Evolutionary conservation across 352 stramenopile genomes (phyloP), one percentile per base, ranked within the genome.

Genomic region (Achlya hypogyna): DNA sequence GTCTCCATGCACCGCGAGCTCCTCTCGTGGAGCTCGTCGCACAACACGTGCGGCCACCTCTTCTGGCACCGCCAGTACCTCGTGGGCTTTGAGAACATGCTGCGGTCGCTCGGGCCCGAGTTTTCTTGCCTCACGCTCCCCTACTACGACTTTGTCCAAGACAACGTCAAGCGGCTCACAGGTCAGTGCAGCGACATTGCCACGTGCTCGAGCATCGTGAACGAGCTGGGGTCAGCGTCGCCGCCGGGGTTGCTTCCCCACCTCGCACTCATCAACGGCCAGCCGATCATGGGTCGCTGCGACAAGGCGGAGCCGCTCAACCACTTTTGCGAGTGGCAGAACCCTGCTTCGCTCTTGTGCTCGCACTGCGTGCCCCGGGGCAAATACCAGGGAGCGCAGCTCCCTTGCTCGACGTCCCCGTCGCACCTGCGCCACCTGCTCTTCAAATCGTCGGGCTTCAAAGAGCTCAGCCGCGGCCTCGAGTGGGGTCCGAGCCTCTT

Each of bases 21-120:
- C 4, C 35, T 73, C 23, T 82, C 76, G 1, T 77, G 77, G 27
- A 69, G 69, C 18, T 68, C 85, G 51, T 78, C 78, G 2, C 78
- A 89, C 29, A 65, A 72, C 38, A 74, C 74, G 32, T 87, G 79
- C 60, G 81, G 84, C 72, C 88, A 86, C 72, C 78, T 81, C 23
- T 88, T 86, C 69, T 90, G 82, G 79, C 82, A 90, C 53, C 82
- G 82, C 28, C 74, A 79, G 62, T 71, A 82, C 52, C 59, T 88
- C 2, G 43, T 90, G 14, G 82, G 72, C 4, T 90, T 84, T 54
- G 81, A 89, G 43, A 89, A 87, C 65, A 89, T 89, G 81, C 73
- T 89, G 10, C 79, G 81, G 1, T 78, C 73, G 29, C 62, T 84
- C 1, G 71, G 49, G 0, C 2, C 62, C 3, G 43, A 72, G 52